These are phyloP conservation scores for Irpex sp. DNA, from an alignment of 1,284 basidiomycete species.

Conservation along the genomic window DNA sequence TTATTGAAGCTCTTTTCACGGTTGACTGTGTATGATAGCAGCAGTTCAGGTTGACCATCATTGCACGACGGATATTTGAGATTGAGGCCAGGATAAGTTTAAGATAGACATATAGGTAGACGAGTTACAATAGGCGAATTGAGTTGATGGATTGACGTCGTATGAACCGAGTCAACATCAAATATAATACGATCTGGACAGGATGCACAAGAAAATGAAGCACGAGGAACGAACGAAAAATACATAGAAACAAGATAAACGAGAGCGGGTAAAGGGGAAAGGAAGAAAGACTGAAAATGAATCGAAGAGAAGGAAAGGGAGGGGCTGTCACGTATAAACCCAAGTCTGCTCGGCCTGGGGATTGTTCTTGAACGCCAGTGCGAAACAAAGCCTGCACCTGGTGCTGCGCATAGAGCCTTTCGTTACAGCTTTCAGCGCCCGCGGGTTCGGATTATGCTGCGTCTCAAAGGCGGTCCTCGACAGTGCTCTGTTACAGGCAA, in stretches of 20 bases:
- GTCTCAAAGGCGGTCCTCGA: constrained; percentile 10
- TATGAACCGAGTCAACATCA: too few relatives aligned
- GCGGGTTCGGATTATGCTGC: neutral
- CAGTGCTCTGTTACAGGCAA: constrained; percentile 12
- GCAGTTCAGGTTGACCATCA: too few relatives aligned
- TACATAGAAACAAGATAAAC: neutral
- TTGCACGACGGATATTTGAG: too few relatives aligned
- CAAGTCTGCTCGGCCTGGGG: constrained; percentile 11
- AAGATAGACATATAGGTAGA: too few relatives aligned
- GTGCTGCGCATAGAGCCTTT: constrained; percentile 9
- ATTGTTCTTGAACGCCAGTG: constrained; percentile 13
- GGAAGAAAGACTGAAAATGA: neutral
- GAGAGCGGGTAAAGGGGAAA: neutral
- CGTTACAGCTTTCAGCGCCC: neutral
- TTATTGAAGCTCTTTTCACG: too few relatives aligned
- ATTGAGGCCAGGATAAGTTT: too few relatives aligned
- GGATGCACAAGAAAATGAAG: neutral
- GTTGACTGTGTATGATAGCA: too few relatives aligned
- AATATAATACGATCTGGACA: neutral
- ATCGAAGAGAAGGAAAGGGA: neutral
- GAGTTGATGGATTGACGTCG: too few relatives aligned
- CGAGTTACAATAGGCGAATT: too few relatives aligned
- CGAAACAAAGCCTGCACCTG: constrained; percentile 12
- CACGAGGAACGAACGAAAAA: neutral
- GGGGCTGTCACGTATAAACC: constrained; percentile 5